Evolutionary conservation across 352 stramenopile species (phyloP).

Genomic region (Pythium dissotocum): DNA sequence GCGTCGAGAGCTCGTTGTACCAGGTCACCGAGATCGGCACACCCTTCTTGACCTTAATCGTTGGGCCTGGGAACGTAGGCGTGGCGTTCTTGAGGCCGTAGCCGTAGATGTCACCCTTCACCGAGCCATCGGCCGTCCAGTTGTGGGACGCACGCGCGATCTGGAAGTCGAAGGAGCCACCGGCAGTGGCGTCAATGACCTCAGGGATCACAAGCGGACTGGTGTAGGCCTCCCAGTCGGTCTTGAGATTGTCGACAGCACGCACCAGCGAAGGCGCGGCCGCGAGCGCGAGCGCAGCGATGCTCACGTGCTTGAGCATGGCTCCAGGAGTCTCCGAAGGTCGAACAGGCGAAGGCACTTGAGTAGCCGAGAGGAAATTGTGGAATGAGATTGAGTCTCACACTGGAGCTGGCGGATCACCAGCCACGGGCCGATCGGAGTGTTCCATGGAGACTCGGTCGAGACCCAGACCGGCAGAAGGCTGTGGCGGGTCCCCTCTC

Average conservation of each 20-base stretch:
- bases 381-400: neutral
- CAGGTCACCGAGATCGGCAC: slow-evolving; percentile 34
- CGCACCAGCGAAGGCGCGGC: slow-evolving; percentile 5
- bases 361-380: neutral
- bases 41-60: slow-evolving; percentile 37
- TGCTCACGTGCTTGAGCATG: slow-evolving; percentile 8
- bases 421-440: too few relatives aligned
- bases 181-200: slow-evolving; percentile 40
- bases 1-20: slow-evolving; percentile 47
- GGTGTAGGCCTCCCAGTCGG: slow-evolving; percentile 38
- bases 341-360: neutral
- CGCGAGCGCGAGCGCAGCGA: slow-evolving; percentile 18
- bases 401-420: too few relatives aligned
- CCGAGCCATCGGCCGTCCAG: slow-evolving; percentile 30
- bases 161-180: slow-evolving; percentile 40
- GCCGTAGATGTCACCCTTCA: slow-evolving; percentile 32
- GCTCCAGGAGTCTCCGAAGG: neutral
- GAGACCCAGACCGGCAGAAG: neutral
- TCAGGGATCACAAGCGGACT: slow-evolving; percentile 36
- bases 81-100: slow-evolving; percentile 33
- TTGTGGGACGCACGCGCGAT: slow-evolving; percentile 33
- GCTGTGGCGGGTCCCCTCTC: neutral
- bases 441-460: too few relatives aligned
- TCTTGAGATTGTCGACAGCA: slow-evolving; percentile 35
- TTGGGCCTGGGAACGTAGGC: slow-evolving; percentile 35